Evolutionary conservation across 228 moss, liverwort and hornwort genomes (phyloP), one percentile per base, ranked within the genome.

Genomic region (Sphagnum magellanicum): DNA sequence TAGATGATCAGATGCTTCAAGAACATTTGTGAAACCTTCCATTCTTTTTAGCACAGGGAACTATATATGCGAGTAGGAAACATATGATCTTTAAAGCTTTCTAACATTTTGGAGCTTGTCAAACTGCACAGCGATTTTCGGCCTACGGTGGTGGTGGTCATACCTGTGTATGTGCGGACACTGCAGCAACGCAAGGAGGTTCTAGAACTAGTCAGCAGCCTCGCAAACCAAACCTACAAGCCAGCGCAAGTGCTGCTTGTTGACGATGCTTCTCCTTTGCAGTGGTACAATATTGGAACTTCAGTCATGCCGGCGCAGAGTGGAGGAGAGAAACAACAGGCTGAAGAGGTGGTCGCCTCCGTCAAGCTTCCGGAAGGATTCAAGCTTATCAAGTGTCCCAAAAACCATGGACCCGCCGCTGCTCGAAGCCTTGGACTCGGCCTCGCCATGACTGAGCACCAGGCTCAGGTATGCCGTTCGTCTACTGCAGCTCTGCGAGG

Each of bases 331-430:
- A 55, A 55, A 12, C 32, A 32, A 32, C 32, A 32, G 1, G 32
- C 32, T 32, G 77, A 77, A 32, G 81, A 82, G 48, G 79, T 68
- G 48, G 71, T 79, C 12, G 32, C 32, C 32, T 32, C 32, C 32
- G 66, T 86, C 60, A 79, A 79, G 64, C 75, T 86, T 68, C 86
- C 86, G 62, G 66, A 63, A 17, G 79, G 77, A 17, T 71, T 79
- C 1, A 79, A 75, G 57, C 79, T 86, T 32, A 77, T 86, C 53
- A 79, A 72, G 63, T 71, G 86, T 64, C 67, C 71, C 5, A 82
- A 82, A 67, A 86, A 86, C 55, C 77, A 82, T 68, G 86, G 86
- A 51, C 86, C 86, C 66, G 86, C 86, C 51, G 75, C 86, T 63
- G 86, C 86, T 10, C 75, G 86, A 71, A 86, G 66, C 52, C 74